phyloP scores from a whole-genome alignment of 2,329 filamentous ascomycete species.

The Ampelomyces quisqualis region DNA sequence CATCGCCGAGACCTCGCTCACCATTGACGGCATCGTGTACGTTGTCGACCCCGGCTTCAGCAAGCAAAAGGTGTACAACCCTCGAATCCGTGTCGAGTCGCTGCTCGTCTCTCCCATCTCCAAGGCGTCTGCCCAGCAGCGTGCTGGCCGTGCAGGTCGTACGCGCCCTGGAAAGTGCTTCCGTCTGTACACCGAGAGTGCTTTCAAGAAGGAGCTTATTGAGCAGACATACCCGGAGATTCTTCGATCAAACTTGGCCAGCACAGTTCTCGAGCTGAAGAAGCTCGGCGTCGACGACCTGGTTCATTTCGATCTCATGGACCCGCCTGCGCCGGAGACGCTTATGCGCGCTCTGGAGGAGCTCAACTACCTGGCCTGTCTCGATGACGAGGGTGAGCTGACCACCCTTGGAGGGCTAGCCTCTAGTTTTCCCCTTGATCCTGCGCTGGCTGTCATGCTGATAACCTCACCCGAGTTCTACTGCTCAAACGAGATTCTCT shows the following conservation, averaged over 20 bases:
- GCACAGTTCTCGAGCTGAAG: conserved; percentile 93
- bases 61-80: conserved; percentile 99
- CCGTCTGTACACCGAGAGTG: conserved; percentile 88
- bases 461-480: conserved; percentile 97
- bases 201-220: conserved; percentile 97
- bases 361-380: conserved; percentile 92
- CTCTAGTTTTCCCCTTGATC: conserved; percentile 94
- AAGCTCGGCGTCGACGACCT: conserved; percentile 94
- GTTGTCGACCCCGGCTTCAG: conserved; percentile 99
- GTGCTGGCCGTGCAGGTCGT: conserved; percentile 98
- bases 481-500: conserved; percentile 97
- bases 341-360: conserved; percentile 98
- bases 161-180: conserved; percentile 98
- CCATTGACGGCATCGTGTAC: conserved; percentile 98
- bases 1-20: conserved; percentile 95
- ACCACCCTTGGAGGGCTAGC: conserved; percentile 82
- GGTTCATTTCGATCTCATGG: conserved; percentile 98
- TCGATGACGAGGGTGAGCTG: conserved; percentile 94
- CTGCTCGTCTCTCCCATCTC: conserved; percentile 97
- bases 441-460: conserved; percentile 92
- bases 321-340: conserved; percentile 94
- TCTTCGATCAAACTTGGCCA: conserved; percentile 88
- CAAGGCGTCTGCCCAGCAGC: conserved; percentile 93
- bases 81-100: conserved; percentile 92
- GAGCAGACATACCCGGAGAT: conserved; percentile 97